Evolutionary conservation across 2,329 filamentous ascomycete species (phyloP), one percentile per base, ranked within the genome.

Genomic region (Talaromyces sp.): DNA sequence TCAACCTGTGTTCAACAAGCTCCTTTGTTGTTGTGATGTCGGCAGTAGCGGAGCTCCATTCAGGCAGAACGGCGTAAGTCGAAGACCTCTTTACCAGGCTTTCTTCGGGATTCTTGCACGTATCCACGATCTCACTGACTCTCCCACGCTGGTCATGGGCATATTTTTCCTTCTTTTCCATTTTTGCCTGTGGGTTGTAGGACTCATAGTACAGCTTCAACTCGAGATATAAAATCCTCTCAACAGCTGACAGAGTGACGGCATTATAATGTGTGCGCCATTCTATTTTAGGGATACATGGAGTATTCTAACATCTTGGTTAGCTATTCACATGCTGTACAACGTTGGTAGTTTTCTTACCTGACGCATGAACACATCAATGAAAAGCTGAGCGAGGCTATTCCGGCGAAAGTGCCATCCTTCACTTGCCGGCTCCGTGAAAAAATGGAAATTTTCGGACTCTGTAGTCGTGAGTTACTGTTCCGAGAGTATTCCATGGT

Each of bases 381-480:
- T 70, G 64, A 89, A 88, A 0, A 56, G 64, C 65, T 87, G 84
- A 2, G 84, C 84, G 54, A 80, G 69, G 9, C 75, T 63, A 65
- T 85, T 78, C 3, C 85, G 80, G 11, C 76, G 75, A 32, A 73
- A 62, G 64, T 87, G 81, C 81, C 83, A 84, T 6, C 77, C 75
- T 7, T 78, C 68, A 2, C 84, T 86, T 13, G 78, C 77, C 2
- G 75, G 68, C 30, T 82, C 73, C 1, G 80, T 76, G 66, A 81
- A 84, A 0, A 80, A 76, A 5, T 84, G 75, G 63, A 89, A 88
- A 4, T 77, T 72, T 66, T 89, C 85, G 1, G 82, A 80, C 39
- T 76, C 78, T 65, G 74, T 65, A 62, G 17, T 67, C 61, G 47
- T 70, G 63, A 65, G 55, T 66, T 66, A 55, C 27, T 53, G 13